phyloP scores from a whole-genome alignment of 257 asterid genomes.

The Ophiorrhiza pumila region DNA sequence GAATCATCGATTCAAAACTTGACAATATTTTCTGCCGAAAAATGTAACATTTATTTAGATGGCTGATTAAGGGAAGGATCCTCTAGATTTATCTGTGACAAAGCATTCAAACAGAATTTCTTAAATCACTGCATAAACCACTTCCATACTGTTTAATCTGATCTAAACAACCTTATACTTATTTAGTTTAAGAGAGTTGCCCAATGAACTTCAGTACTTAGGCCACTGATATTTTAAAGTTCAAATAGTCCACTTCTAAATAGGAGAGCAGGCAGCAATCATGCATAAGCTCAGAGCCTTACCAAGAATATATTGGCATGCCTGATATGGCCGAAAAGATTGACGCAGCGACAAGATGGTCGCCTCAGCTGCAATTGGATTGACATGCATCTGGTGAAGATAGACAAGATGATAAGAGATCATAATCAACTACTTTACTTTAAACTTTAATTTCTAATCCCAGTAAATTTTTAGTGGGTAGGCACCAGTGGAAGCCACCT shows the following conservation, averaged over 20 bases:
- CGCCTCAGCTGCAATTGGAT: constrained; percentile 87
- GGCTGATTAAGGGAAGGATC: not conserved
- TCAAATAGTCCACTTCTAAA: not conserved
- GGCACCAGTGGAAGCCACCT: not conserved
- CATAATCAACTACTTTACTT: not conserved
- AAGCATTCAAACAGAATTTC: not conserved
- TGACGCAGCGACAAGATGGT: constrained; percentile 68
- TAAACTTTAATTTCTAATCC: not conserved
- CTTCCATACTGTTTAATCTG: not conserved
- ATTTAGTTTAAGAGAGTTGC: not conserved
- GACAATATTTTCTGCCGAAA: not conserved
- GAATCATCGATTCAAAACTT: not conserved
- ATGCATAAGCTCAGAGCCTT: constrained; percentile 29
- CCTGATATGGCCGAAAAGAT: constrained; percentile 76
- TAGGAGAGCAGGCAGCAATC: too few relatives aligned
- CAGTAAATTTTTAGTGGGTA: not conserved
- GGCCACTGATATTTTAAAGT: not conserved
- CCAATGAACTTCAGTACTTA: not conserved
- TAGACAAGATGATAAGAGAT: not conserved
- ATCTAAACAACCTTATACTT: not conserved
- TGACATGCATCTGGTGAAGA: constrained; percentile 63
- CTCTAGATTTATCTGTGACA: not conserved
- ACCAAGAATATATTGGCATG: constrained; percentile 91
- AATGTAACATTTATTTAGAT: not conserved
- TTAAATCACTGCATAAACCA: not conserved